Conservation (phyloP, 192 early-diverging fungal genomes). For the Mortierella antarctica region DNA sequence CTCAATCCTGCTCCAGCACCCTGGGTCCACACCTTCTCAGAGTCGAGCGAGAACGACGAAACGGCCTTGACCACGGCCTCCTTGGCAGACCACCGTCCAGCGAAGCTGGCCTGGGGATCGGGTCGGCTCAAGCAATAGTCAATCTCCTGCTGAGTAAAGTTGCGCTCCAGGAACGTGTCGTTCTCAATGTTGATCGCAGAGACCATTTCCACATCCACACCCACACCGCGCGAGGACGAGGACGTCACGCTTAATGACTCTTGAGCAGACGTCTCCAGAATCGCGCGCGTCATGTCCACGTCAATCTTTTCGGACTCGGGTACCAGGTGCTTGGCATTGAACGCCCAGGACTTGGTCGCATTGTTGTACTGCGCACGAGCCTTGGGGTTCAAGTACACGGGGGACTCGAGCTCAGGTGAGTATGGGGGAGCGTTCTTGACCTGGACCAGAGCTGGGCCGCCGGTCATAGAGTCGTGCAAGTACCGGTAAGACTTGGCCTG, state of each 20-base stretch:
- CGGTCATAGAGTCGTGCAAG: slow-evolving; percentile 89
- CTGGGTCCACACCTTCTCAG: slow-evolving; percentile 74
- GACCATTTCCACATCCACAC: slow-evolving; percentile 92
- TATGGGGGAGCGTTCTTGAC: slow-evolving; percentile 91
- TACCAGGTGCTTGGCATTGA: slow-evolving; percentile 60
- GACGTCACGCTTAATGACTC: slow-evolving; percentile 51
- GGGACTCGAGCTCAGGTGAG: slow-evolving; percentile 79
- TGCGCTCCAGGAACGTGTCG: slow-evolving; percentile 88
- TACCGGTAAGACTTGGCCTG: slow-evolving; percentile 88
- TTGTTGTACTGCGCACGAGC: slow-evolving; percentile 86
- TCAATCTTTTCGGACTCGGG: slow-evolving; percentile 57
- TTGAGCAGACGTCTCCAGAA: slow-evolving; percentile 58
- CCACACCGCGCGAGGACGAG: slow-evolving; percentile 64
- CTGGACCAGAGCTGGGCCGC: slow-evolving; percentile 82
- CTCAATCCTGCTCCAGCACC: slow-evolving; percentile 88
- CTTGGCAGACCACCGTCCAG: slow-evolving; percentile 96
- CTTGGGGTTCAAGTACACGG: slow-evolving; percentile 89
- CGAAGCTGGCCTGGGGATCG: slow-evolving; percentile 84
- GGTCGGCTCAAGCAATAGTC: slow-evolving; percentile 79
- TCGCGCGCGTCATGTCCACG: slow-evolving; percentile 64
- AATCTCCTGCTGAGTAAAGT: slow-evolving; percentile 87
- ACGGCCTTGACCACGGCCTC: slow-evolving; percentile 97
- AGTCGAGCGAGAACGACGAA: slow-evolving; percentile 62
- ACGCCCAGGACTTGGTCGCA: slow-evolving; percentile 74
- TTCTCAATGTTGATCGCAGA: slow-evolving; percentile 85